Percentiles rank a stretch among this genome's conserved stretches.
These are phyloP conservation scores for Naegleria fowleri DNA, from an alignment of 208 protist species.

Conservation along the genomic window DNA sequence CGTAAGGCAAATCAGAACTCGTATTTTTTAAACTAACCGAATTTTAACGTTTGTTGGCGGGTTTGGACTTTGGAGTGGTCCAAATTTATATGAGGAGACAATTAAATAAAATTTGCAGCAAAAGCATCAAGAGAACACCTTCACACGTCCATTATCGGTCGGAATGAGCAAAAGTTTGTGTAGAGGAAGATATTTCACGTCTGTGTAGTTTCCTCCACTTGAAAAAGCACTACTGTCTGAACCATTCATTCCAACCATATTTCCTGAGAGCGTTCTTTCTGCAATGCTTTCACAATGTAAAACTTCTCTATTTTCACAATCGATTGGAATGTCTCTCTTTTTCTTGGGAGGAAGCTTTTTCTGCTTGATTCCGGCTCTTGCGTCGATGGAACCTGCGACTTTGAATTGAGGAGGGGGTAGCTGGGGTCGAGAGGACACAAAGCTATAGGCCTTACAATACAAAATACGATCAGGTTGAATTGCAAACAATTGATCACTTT, in stretches of 20 bases:
- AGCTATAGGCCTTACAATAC: background rate
- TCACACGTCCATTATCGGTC: background rate
- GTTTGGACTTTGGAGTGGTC: no score
- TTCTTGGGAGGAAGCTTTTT: background rate
- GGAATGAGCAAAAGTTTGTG: background rate
- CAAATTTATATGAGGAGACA: no score
- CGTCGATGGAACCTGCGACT: background rate
- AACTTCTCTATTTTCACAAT: background rate
- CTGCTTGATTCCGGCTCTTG: background rate
- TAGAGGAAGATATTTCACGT: conserved; percentile 12
- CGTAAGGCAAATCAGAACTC: no score
- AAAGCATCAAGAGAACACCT: background rate
- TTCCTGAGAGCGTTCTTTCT: background rate
- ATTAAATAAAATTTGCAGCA: no score
- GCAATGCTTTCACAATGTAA: background rate
- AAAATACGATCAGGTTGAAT: background rate
- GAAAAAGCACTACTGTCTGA: background rate
- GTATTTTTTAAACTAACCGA: no score
- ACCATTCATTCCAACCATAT: background rate
- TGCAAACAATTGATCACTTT: background rate
- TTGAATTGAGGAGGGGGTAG: background rate
- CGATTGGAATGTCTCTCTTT: background rate
- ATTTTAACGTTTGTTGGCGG: no score
- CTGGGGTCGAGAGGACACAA: background rate
- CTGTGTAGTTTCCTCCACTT: background rate